Evolutionary conservation across 2,329 filamentous ascomycete genomes (phyloP).

Genomic region (Xylaria sp.): DNA sequence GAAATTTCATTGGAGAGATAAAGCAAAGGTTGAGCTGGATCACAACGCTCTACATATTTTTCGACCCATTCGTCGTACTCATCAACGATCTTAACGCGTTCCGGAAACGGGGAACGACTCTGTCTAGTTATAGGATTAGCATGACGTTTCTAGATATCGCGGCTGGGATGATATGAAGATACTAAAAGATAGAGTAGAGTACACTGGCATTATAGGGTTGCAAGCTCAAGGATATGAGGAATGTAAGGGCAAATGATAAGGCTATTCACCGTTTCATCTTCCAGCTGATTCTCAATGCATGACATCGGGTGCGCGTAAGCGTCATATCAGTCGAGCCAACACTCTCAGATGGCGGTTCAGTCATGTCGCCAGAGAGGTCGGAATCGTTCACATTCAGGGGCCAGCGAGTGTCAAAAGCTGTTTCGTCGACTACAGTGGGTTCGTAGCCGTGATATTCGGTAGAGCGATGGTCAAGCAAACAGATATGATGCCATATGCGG

Average conservation of each 20-base stretch:
- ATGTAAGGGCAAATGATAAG: background rate
- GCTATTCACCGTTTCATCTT: constrained; percentile 21
- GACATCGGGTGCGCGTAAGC: constrained; percentile 46
- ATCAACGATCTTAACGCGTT: constrained; percentile 17
- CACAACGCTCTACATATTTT: constrained; percentile 20
- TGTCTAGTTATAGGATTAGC: constrained; percentile 19
- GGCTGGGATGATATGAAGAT: background rate
- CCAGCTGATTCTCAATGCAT: constrained; percentile 39
- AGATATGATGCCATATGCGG: constrained; percentile 57
- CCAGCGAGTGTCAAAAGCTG: constrained; percentile 51
- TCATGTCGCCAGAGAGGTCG: constrained; percentile 53
- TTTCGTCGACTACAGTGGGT: constrained; percentile 46
- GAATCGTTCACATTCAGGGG: constrained; percentile 59
- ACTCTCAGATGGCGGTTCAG: constrained; percentile 15
- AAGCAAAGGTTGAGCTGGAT: constrained; percentile 16
- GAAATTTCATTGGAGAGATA: constrained; percentile 16
- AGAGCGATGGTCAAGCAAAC: constrained; percentile 52
- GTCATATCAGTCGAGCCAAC: constrained; percentile 54
- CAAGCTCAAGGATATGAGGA: background rate
- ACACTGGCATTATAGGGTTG: background rate
- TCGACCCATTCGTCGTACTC: constrained; percentile 26
- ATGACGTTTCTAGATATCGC: background rate
- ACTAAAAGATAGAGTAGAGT: background rate
- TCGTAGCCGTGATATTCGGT: constrained; percentile 57
- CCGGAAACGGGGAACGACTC: constrained; percentile 14